phyloP scores from a whole-genome alignment of 192 early-diverging fungal genomes.

The Mortierella alpina region DNA sequence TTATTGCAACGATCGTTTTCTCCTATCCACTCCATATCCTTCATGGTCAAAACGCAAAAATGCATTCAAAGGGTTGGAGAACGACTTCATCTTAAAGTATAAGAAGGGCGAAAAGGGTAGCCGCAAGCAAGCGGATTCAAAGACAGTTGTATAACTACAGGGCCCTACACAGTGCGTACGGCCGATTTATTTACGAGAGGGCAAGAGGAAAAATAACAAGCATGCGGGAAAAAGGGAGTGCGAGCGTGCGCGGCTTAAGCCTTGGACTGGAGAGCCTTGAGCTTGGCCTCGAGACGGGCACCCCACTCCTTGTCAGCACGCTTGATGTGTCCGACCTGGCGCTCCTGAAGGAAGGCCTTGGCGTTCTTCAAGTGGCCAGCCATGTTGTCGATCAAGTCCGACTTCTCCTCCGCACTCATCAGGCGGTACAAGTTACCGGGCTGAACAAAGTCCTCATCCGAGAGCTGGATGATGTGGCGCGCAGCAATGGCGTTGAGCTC shows the following conservation, averaged over 20 bases:
- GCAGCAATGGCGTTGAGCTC: slow-evolving; percentile 60
- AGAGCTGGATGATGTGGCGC: slow-evolving; percentile 60
- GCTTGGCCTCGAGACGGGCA: slow-evolving; percentile 63
- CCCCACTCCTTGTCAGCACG: slow-evolving; percentile 69
- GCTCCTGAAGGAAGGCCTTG: slow-evolving; percentile 65
- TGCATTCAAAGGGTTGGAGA: too few species aligned
- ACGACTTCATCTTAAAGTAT: too few species aligned
- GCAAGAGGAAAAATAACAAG: slow-evolving; percentile 3
- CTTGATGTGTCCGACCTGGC: slow-evolving; percentile 65
- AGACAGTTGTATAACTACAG: too few species aligned
- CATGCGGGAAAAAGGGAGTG: neutral
- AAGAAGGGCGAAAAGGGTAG: too few species aligned
- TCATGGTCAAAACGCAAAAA: too few species aligned
- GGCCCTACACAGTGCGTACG: too few species aligned
- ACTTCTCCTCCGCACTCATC: slow-evolving; percentile 67
- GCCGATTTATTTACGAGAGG: neutral
- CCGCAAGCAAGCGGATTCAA: too few species aligned
- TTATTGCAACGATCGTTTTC: too few species aligned
- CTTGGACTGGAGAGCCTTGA: slow-evolving; percentile 53
- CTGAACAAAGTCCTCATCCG: slow-evolving; percentile 74
- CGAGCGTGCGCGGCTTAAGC: slow-evolving; percentile 13
- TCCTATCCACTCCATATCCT: too few species aligned
- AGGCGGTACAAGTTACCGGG: slow-evolving; percentile 68
- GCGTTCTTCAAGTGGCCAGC: slow-evolving; percentile 63
- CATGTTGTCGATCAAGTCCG: slow-evolving; percentile 69